Evolutionary conservation across 306 rosid genomes (phyloP), one percentile per base, ranked within the genome.

Genomic region (Casuarina equisetifolia): DNA sequence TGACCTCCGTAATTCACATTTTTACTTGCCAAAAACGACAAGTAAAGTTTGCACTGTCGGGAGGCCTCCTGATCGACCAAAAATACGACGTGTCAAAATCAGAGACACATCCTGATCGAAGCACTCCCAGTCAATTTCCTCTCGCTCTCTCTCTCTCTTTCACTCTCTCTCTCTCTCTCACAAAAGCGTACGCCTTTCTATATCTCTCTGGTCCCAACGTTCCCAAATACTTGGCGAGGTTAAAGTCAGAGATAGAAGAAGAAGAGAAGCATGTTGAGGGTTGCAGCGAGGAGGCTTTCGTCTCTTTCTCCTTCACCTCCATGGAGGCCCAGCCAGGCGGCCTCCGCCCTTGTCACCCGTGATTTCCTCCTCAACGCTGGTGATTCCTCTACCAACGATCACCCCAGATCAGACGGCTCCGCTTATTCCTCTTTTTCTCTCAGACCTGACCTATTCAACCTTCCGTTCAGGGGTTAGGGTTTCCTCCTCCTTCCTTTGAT

Each of bases 201-300:
- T 15, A 17, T 17, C 19, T 52, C 57, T 52, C 57, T 16, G 32
- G 32, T 46, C 4, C 38, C 63, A 57, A 20, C 19, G 2, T 19
- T 20, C 63, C 63, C 63, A n/a, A 57, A 8, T 57, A 57, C 25
- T 9, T 25, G 63, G 39, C 63, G 39, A 20, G 12, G 63, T 25
- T 20, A 20, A 57, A 17, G 2, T 39, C 48, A n/a, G 20, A 39
- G 32, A 15, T 3, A n/a, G 48, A 43, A 53, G 53, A 84, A 68
- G 68, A 25, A 25, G 32, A 25, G 32, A 25, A 25, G 32, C 32
- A 86, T 86, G 89, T 80, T 86, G 79, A 80, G 87, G 83, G 74
- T 83, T 75, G 89, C 87, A 35, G 81, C 85, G 57, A 79, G 89
- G 84, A 78, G 87, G 83, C 77, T 86, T 6, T 80, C 79, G 32